Evolutionary conservation across 106 monocot genomes (phyloP), one percentile per base, ranked within the genome.

Genomic region (Triglochin maritima): DNA sequence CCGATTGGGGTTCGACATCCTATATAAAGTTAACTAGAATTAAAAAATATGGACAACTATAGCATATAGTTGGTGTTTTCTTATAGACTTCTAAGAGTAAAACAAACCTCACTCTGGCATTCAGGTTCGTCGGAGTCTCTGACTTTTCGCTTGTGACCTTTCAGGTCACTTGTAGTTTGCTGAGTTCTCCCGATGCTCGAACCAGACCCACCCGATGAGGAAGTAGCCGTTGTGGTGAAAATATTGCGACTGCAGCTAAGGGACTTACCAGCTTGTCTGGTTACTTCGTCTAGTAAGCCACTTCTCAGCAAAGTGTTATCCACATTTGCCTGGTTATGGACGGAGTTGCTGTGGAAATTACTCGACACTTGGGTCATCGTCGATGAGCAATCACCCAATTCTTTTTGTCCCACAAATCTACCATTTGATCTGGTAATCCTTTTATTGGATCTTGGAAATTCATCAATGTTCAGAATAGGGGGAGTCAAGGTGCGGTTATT

Each of bases 91-190:
- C 3, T 17, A n/a, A 48, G 29, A 8, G 42, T 44, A 15, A 50
- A 16, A 9, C 29, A 6, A 73, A 92, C 92, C 92, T 92, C 88
- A 9, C 80, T 84, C 1, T 71, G 85, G 56, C 73, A 79, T 64
- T 80, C 81, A 12, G 79, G 74, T 49, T 87, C 92, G n/a, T 75
- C 79, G 8, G 46, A 62, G 66, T 80, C 78, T 65, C 79, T 78
- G 15, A 48, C 76, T 76, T 93, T 88, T 60, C 92, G 83, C 69
- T 88, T 89, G 43, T 59, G 52, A 45, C 73, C 65, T 46, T 67
- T 64, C 61, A 46, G 65, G 42, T 69, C 66, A 3, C 54, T 58
- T 11, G 45, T 80, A 69, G 64, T 76, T 29, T 78, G 60, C 29
- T 59, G 62, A 6, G 56, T 63, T 59, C 60, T 76, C 54, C 80